Base-by-base conservation (phyloP, 2,329 filamentous ascomycete species). In the Apiospora arundinis region DNA sequence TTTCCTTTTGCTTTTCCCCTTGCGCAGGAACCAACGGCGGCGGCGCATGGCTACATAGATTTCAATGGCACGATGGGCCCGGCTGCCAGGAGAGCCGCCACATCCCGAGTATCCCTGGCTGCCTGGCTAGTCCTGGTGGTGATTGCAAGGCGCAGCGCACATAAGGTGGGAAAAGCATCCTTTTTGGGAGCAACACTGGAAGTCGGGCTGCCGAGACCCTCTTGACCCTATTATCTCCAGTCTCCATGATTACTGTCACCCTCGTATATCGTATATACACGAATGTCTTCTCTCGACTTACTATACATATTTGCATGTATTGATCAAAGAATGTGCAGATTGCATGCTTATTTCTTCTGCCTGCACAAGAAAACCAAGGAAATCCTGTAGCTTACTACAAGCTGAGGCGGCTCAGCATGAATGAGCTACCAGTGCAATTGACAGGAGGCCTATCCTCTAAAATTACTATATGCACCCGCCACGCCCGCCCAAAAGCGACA, bases 141-240 rank as follows among this genome's bases (percentile, higher is more conserved):
- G 28, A 63, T 63, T 63, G 56, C 56, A 40, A 63, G 56, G 56
- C 56, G 56, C 56, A 63, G 56, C 18, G 18, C 28, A n/a, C 25
- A 37, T 14, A 3, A 52, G 32, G 32, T 52, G 25, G 32, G 52
- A 25, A 18, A 32, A 56, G 8, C 32, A 37, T 7, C 32, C 18
- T 21, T 63, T 28, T 40, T 23, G 21, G 28, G 18, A 63, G 56
- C 56, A 63, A 40, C 32, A 63, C 18, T 40, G 56, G 56, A 23
- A 14, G 56, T 8, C 56, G 18, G 32, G 16, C 9, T 63, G 56
- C 56, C 56, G 56, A 63, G 16, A 12, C 25, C 45, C 45, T 48
- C 4, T 48, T 14, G 16, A 16, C 42, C 42, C 32, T 32, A 32
- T 32, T 32, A 45, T 45, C 16, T 45, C 42, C 42, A 45, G 42